Evolutionary conservation across 2,329 filamentous ascomycete species (phyloP), one percentile per base, ranked within the genome.

Genomic region (Fusarium sororula): DNA sequence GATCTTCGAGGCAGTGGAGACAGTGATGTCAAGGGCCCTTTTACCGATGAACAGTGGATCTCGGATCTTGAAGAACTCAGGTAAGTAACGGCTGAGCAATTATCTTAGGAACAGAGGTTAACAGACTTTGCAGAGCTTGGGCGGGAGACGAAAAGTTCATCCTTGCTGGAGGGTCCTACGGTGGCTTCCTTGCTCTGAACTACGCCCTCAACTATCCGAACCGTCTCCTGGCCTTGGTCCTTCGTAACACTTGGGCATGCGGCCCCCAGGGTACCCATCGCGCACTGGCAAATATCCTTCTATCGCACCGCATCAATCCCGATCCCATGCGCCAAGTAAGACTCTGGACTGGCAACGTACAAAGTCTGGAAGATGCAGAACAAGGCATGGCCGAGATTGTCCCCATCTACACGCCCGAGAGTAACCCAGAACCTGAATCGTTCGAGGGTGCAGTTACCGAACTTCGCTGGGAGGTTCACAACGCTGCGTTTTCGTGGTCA

Each of bases 381-480:
- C 24, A 56, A 26, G 37, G 50, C 13, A 39, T 69, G 15, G 56
- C 56, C 22, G 66, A 69, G 42, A 68, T 69, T 17, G 35, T 56
- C n/a, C 3, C 12, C 11, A 68, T 57, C 7, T 69, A 69, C 5
- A 68, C 22, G 2, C 44, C 66, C 0, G 56, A 69, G 5, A 20
- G 20, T 4, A 26, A 1, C 11, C 18, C 5, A 9, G 38, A 41
- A 15, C 50, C 56, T 10, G 50, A 15, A 2, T 6, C 44, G 0
- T 62, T 69, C 3, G 66, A 68, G 3, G 65, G 55, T 1, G 32
- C 42, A 7, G 5, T 9, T 26, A 5, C 35, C 7, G 24, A 56
- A 7, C 56, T 68, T 26, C 64, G 32, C 15, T 68, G 66, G 56
- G 35, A 68, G 12, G 56, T 69, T 14, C 66, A 69, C 35, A 69